phyloP scores from a whole-genome alignment of 306 rosid genomes.

The Lagenaria siceraria region DNA sequence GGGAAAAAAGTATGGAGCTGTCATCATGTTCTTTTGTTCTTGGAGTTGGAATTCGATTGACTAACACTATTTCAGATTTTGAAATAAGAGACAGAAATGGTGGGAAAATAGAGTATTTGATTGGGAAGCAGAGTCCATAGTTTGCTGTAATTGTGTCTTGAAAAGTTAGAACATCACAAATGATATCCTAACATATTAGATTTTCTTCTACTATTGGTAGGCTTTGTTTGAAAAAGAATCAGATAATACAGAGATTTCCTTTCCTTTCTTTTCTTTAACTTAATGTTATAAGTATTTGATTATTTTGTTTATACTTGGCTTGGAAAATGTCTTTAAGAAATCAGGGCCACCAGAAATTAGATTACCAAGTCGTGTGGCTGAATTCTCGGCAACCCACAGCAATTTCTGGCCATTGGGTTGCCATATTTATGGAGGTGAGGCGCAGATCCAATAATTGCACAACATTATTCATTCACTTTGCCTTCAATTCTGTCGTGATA shows the following conservation, averaged over 20 bases:
- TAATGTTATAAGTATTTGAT: not conserved
- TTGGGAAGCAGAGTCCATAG: conserved; percentile 13
- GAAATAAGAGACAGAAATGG: conserved; percentile 37
- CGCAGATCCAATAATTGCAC: not conserved
- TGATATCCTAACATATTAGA: not conserved
- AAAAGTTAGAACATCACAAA: conserved; percentile 16
- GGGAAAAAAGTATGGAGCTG: conserved; percentile 37
- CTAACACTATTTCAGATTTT: conserved; percentile 20
- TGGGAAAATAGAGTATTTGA: conserved; percentile 23
- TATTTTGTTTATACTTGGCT: not conserved
- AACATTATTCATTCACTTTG: not conserved
- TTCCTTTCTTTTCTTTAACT: not conserved
- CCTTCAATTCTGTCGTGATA: not conserved
- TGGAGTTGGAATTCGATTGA: conserved; percentile 29
- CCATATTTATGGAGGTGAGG: not conserved
- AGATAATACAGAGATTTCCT: not conserved
- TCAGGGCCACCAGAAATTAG: not conserved
- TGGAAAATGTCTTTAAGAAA: not conserved
- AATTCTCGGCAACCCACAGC: not conserved
- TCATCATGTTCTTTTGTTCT: conserved; percentile 30
- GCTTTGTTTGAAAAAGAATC: not conserved
- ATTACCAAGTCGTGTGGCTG: not conserved
- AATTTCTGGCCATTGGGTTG: not conserved
- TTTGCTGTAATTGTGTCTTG: conserved; percentile 26
- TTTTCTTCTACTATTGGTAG: not conserved